phyloP scores from a whole-genome alignment of 176 grass and related monocot species.

The Phyllostachys edulis region DNA sequence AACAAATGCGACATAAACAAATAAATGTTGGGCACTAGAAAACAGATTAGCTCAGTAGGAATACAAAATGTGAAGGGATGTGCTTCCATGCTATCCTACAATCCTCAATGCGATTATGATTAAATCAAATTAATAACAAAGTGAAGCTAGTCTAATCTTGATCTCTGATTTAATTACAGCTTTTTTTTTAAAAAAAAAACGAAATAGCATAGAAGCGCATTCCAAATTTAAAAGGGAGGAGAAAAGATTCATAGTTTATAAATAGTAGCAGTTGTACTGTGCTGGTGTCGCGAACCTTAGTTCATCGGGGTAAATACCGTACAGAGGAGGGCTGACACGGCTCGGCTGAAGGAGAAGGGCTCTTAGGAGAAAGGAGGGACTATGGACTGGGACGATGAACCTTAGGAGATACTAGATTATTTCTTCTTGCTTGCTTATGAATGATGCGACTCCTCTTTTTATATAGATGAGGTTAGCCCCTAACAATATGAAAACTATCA shows the following conservation, averaged over 20 bases:
- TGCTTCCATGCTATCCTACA: constrained; percentile 2
- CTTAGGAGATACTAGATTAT: too few relatives aligned
- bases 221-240: neutral
- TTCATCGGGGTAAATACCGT: too few relatives aligned
- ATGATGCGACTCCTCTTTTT: too few relatives aligned
- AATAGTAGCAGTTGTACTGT: neutral
- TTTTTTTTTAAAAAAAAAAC: neutral
- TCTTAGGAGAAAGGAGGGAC: too few relatives aligned
- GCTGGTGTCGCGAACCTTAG: neutral
- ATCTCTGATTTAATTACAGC: neutral
- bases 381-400: too few relatives aligned
- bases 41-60: constrained; percentile 12
- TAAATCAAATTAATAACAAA: neutral
- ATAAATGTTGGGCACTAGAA: neutral
- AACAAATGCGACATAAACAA: constrained; percentile 15
- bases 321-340: too few relatives aligned
- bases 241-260: constrained; percentile 18
- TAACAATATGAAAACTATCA: too few relatives aligned
- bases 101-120: neutral
- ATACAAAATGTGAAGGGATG: neutral
- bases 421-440: too few relatives aligned
- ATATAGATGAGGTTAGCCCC: too few relatives aligned
- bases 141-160: neutral
- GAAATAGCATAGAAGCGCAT: neutral
- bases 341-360: too few relatives aligned